Conservation (phyloP, 106 monocot genomes). For the Allium fistulosum region DNA sequence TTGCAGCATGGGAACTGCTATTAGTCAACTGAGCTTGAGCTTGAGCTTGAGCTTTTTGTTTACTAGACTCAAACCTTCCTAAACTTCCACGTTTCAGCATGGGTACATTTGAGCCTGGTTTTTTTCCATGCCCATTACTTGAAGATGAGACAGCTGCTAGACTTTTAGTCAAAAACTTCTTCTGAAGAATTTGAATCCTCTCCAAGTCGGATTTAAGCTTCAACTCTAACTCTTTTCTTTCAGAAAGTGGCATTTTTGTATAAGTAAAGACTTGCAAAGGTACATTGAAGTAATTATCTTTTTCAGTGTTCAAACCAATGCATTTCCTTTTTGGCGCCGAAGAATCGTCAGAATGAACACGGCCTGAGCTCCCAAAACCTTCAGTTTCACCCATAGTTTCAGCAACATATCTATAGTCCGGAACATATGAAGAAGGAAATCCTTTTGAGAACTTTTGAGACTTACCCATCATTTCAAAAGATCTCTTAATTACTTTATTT, state of each 20-base stretch:
- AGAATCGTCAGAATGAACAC: conserved; percentile 53
- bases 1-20: conserved; percentile 6
- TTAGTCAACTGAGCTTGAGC: not conserved
- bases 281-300: conserved; percentile 27
- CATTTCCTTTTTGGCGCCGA: conserved; percentile 62
- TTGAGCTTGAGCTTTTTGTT: conserved; percentile 12
- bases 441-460: conserved; percentile 37
- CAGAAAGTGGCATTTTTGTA: conserved; percentile 36
- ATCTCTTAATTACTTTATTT: conserved; percentile 15
- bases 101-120: conserved; percentile 1
- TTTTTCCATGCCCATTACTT: conserved; percentile 15
- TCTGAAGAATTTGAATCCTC: conserved; percentile 44
- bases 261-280: conserved; percentile 39
- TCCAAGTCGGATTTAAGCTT: conserved; percentile 48
- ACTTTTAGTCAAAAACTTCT: conserved; percentile 15
- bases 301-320: conserved; percentile 53
- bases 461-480: conserved; percentile 43
- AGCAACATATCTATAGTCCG: conserved; percentile 34
- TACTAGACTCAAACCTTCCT: conserved; percentile 47
- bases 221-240: conserved; percentile 33
- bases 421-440: conserved; percentile 26
- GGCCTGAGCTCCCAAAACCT: conserved; percentile 46
- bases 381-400: conserved; percentile 57
- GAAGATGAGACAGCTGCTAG: conserved; percentile 21
- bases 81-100: conserved; percentile 28